A percentile compares a stretch with the other conserved stretches of the same genome.
phyloP scores from a whole-genome alignment of 202 grass and related monocot species.

The Hordeum pubiflorum region DNA sequence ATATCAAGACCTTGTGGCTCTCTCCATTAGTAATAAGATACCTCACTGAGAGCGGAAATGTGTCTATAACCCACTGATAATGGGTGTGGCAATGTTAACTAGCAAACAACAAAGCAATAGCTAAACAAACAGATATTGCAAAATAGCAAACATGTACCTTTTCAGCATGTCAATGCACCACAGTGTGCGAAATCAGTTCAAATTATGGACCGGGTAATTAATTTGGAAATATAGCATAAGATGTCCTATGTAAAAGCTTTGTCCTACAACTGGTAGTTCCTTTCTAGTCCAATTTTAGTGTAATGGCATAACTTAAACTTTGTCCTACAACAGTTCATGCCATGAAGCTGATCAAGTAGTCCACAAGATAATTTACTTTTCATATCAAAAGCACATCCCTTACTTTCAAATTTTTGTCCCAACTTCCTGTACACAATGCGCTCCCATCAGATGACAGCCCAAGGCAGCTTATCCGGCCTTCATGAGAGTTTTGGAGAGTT shows the following conservation, averaged over 20 bases:
- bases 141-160: background rate
- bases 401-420: constrained; percentile 98
- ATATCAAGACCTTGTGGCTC: background rate
- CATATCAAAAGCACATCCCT: background rate
- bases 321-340: background rate
- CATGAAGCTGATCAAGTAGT: background rate
- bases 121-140: background rate
- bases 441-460: constrained; percentile 96
- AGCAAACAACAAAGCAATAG: background rate
- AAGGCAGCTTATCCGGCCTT: constrained; percentile 80
- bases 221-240: background rate
- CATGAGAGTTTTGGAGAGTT: constrained; percentile 78
- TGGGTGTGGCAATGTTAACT: background rate
- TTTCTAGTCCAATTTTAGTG: background rate
- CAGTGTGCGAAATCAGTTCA: background rate
- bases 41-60: background rate
- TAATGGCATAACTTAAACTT: background rate
- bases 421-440: constrained; percentile 96
- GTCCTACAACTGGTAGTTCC: background rate
- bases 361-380: background rate
- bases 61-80: background rate
- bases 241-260: background rate
- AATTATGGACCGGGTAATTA: background rate
- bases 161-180: background rate
- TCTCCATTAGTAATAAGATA: background rate